phyloP scores from a whole-genome alignment of 2,329 filamentous ascomycete genomes.

The Boeremia lycopersici region DNA sequence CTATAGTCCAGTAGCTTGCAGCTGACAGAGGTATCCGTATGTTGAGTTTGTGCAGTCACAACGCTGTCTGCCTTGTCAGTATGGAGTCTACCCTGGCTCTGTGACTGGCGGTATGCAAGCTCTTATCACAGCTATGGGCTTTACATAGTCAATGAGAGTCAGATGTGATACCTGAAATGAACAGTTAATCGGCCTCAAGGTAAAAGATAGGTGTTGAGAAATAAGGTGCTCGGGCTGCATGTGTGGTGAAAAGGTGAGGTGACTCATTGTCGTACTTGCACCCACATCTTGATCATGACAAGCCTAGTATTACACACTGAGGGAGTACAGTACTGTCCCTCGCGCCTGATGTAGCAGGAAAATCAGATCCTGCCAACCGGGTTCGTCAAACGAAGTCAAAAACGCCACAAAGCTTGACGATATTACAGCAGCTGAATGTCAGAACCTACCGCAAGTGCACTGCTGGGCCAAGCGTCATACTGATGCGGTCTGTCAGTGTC shows the following conservation, averaged over 20 bases:
- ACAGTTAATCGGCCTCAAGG: background rate
- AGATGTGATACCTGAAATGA: background rate
- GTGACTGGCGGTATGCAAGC: background rate
- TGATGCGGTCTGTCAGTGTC: background rate
- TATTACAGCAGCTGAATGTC: slow-evolving; percentile 31
- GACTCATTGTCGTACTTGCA: slow-evolving; percentile 6
- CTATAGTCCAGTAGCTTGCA: background rate
- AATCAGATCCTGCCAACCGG: background rate
- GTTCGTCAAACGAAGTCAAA: slow-evolving; percentile 23
- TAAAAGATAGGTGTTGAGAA: background rate
- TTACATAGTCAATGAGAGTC: background rate
- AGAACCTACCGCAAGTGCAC: slow-evolving; percentile 17
- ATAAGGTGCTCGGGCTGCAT: background rate
- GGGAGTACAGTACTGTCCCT: background rate
- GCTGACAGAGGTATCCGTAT: background rate
- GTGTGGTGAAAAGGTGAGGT: background rate
- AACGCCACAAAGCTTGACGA: slow-evolving; percentile 46
- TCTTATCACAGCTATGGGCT: background rate
- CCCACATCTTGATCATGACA: background rate
- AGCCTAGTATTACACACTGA: background rate
- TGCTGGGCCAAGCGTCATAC: background rate
- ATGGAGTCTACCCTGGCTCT: background rate
- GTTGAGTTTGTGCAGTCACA: background rate
- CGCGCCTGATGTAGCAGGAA: background rate
- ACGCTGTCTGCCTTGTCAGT: background rate